Conservation (phyloP, 495 filamentous ascomycete genomes). For the Penicillium malachiteum region DNA sequence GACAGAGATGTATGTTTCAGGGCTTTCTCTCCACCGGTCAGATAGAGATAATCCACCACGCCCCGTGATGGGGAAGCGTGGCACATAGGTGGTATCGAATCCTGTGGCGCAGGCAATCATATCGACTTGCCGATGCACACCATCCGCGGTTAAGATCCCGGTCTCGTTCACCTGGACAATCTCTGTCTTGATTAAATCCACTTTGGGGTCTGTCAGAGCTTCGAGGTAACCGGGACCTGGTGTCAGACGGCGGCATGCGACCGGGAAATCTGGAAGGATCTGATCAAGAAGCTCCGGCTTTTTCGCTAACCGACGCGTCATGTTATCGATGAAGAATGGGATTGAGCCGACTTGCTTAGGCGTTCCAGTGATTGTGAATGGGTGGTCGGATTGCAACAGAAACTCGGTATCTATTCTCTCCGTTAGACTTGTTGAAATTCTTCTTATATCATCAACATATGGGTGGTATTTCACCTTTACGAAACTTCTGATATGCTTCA, state of each 20-base stretch:
- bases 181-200: constrained; percentile 38
- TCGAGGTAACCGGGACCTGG: constrained; percentile 51
- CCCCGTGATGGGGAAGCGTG: constrained; percentile 52
- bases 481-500: constrained; percentile 36
- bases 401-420: constrained; percentile 40
- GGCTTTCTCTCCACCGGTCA: constrained; percentile 48
- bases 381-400: constrained; percentile 48
- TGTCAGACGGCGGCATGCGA: constrained; percentile 50
- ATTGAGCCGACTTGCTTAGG: constrained; percentile 37
- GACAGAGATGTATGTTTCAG: constrained; percentile 59
- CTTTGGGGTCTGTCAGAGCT: constrained; percentile 47
- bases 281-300: constrained; percentile 36
- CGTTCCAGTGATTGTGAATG: constrained; percentile 33
- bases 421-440: background rate
- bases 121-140: constrained; percentile 41
- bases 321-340: constrained; percentile 37
- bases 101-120: constrained; percentile 54
- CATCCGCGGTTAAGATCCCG: constrained; percentile 50
- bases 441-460: background rate
- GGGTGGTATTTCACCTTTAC: constrained; percentile 33
- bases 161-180: constrained; percentile 45
- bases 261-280: constrained; percentile 45
- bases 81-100: constrained; percentile 48
- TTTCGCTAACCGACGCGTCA: constrained; percentile 38
- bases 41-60: constrained; percentile 45